phyloP scores from a whole-genome alignment of 106 monocot species.

The Apostasia shenzhenica region DNA sequence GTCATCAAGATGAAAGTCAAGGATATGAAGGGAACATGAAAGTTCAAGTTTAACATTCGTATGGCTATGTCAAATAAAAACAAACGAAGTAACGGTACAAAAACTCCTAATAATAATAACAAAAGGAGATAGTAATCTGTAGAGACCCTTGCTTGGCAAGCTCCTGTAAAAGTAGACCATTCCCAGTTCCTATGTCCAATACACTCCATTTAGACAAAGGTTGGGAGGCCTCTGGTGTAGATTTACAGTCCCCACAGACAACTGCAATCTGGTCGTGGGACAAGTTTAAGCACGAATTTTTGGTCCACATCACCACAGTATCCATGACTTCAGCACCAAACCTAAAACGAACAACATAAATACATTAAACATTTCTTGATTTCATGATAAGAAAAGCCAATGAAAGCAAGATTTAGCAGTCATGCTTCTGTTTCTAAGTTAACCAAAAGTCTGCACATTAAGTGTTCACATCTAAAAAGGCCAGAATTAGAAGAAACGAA shows the following conservation, averaged over 20 bases:
- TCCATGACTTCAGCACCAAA: conserved; percentile 96
- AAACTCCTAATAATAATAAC: no score
- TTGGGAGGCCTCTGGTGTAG: conserved; percentile 22
- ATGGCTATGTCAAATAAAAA: no score
- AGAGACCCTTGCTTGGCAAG: conserved; percentile 82
- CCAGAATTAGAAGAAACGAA: no score
- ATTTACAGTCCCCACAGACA: conserved; percentile 19
- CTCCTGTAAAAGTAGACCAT: conserved; percentile 87
- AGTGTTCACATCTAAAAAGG: no score
- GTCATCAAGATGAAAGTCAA: no score
- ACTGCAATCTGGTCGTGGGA: conserved; percentile 10
- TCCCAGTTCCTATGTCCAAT: conserved; percentile 95
- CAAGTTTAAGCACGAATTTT: conserved; percentile 50
- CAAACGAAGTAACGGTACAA: no score
- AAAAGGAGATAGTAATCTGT: background rate
- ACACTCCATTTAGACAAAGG: conserved; percentile 62
- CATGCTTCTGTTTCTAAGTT: background rate
- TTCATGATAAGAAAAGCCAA: background rate
- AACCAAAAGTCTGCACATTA: background rate
- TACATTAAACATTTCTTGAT: background rate
- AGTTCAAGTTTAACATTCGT: no score
- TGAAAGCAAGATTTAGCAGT: background rate
- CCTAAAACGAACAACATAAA: conserved; percentile 28
- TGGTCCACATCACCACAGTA: conserved; percentile 76
- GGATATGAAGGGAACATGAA: no score